Evolutionary conservation across 768 basidiomycete species (phyloP).

Genomic region (Mrakia frigida): DNA sequence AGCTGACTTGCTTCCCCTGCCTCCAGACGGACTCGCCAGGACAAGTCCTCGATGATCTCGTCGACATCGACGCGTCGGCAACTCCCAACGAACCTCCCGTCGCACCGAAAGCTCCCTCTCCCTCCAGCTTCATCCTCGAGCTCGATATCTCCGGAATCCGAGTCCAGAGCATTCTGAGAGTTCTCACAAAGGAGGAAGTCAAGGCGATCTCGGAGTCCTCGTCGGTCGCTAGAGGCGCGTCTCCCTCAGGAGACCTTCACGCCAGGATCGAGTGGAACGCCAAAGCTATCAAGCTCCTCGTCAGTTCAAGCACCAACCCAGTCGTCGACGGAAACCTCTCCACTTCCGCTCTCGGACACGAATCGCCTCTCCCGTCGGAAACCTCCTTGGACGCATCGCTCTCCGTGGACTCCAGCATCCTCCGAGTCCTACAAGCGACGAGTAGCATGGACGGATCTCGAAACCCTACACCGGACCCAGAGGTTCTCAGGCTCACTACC

Average conservation of each 20-base stretch:
- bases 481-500: constrained; percentile 7
- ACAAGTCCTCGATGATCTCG: neutral
- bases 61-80: neutral
- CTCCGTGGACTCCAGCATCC: neutral
- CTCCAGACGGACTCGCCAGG: neutral
- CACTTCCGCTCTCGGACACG: neutral
- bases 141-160: neutral
- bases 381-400: constrained; percentile 6
- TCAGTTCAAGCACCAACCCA: neutral
- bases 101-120: neutral
- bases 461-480: neutral
- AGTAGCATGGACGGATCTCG: neutral
- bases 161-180: constrained; percentile 9
- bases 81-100: neutral
- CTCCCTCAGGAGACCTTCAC: neutral
- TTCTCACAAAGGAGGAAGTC: constrained; percentile 9
- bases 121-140: constrained; percentile 1
- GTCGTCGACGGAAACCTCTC: neutral
- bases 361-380: neutral
- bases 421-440: constrained; percentile 7
- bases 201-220: constrained; percentile 3
- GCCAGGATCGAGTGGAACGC: constrained; percentile 16
- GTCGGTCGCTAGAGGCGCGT: neutral
- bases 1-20: neutral
- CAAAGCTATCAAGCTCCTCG: neutral